Percentiles rank a stretch among this genome's conserved stretches.
Conservation (phyloP, 768 basidiomycete genomes). For the Tricholoma furcatifolium region DNA sequence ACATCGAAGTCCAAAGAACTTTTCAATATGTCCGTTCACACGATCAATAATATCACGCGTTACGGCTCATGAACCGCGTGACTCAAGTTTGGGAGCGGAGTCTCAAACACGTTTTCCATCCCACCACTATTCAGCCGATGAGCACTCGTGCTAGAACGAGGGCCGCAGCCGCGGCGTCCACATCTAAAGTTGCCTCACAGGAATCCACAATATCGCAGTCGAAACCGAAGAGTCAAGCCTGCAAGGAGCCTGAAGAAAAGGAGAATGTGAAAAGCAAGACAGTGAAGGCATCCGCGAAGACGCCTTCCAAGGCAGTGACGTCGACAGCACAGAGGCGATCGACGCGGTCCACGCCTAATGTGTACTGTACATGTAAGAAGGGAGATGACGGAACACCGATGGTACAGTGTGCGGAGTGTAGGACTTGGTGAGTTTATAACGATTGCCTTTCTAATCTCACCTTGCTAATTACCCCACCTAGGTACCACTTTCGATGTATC, state of each 20-base stretch:
- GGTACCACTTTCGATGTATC: conserved; percentile 86
- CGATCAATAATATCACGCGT: not conserved
- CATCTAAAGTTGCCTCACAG: conserved; percentile 12
- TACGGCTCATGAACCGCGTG: conserved; percentile 12
- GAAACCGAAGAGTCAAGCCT: conserved; percentile 15
- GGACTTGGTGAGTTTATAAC: conserved; percentile 53
- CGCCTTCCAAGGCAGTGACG: conserved; percentile 3
- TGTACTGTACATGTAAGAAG: conserved; percentile 63
- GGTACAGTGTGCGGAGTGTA: conserved; percentile 72
- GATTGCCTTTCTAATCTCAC: not conserved
- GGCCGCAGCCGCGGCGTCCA: conserved; percentile 26
- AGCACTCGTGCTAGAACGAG: conserved; percentile 46
- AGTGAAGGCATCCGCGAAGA: conserved; percentile 13
- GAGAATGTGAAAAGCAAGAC: conserved; percentile 24
- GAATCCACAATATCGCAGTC: conserved; percentile 12
- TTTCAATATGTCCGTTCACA: no score
- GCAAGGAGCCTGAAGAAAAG: conserved; percentile 25
- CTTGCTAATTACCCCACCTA: conserved; percentile 25
- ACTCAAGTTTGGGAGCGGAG: conserved; percentile 15
- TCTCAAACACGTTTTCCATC: conserved; percentile 13
- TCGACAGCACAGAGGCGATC: conserved; percentile 4
- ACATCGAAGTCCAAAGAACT: conserved; percentile 7
- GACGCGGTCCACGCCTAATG: conserved; percentile 15
- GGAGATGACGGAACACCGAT: conserved; percentile 80
- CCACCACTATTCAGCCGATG: conserved; percentile 27